Base-by-base conservation (phyloP, 192 early-diverging fungal genomes). In the Backusella westeae region DNA sequence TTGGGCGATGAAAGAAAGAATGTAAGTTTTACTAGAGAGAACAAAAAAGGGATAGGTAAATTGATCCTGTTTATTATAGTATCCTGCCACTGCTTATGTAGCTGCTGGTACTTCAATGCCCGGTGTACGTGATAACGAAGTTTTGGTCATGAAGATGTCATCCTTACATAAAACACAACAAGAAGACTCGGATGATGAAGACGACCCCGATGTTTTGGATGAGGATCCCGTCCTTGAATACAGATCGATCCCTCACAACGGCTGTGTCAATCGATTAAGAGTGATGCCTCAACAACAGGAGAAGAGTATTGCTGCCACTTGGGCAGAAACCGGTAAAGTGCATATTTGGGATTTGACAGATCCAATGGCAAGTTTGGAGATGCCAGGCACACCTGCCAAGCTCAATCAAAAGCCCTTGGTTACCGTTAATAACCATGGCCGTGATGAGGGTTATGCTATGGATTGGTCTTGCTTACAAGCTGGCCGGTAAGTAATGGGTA, bases 301-400 rank as follows among this genome's bases (percentile, higher is more conserved):
- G 75, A 86, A 88, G 34, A 92, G 93, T 46, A 88, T 98, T 80
- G 91, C 92, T 7, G 94, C 98, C 26, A 92, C 96, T 17, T 97
- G 96, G 98, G 83, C 95, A 5, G 98, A 99, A 66, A 95, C 91
- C n/a, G 96, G 97, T 39, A 94, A 96, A 79, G 98, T 98, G 34
- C 89, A 96, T 77, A 89, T 99, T 71, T 98, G 90, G 87, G 96
- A 99, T 79, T 81, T 97, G 53, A 85, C 90, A n/a, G 84, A 88
- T 74, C 82, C 91, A 72, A 90, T 96, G 59, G 84, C 82, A 34
- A 80, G 93, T 35, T 81, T 99, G 44, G 96, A 98, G 73, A 91
- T 85, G 7, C 94, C 95, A n/a, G 96, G 96, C 3, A 78, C 86
- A 63, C 85, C 90, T 7, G 86, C 91, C 15, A 74, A 87, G 29